These are phyloP conservation scores for Kandelia obovata DNA, from an alignment of 345 rosid genomes.

Conservation along the genomic window DNA sequence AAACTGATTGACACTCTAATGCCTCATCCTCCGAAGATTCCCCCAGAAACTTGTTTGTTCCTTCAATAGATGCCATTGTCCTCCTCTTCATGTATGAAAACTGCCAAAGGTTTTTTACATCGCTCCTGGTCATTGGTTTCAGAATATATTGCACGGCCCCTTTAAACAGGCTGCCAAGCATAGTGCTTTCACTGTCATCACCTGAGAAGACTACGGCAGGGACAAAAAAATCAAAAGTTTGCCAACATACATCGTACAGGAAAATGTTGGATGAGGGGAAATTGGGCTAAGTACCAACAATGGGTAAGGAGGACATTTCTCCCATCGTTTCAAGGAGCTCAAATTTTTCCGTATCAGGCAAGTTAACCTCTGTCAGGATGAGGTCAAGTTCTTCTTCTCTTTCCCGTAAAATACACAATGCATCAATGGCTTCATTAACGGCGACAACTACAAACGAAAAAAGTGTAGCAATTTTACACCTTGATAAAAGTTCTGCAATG, in stretches of 20 bases:
- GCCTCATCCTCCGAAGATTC: conserved; percentile 1
- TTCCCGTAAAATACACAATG: conserved; percentile 31
- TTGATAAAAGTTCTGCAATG: not conserved
- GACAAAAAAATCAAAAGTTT: conserved; percentile 1
- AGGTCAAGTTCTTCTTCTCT: conserved; percentile 34
- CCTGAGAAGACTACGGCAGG: conserved; percentile 36
- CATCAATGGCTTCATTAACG: conserved; percentile 37
- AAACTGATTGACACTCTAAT: conserved; percentile 10
- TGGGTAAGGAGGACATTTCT: conserved; percentile 30
- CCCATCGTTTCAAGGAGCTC: conserved; percentile 44
- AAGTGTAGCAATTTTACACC: not conserved
- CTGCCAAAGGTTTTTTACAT: conserved; percentile 48
- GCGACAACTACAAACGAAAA: conserved; percentile 36
- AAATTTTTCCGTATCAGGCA: conserved; percentile 48
- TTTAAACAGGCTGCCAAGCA: conserved; percentile 36
- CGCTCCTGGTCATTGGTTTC: conserved; percentile 37
- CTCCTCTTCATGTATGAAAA: conserved; percentile 19
- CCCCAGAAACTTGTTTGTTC: not conserved
- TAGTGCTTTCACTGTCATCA: conserved; percentile 19
- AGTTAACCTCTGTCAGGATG: conserved; percentile 40
- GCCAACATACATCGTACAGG: not conserved
- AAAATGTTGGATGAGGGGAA: not conserved
- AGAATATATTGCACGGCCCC: conserved; percentile 44
- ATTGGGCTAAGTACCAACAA: conserved; percentile 39
- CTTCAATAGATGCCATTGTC: not conserved